Evolutionary conservation across 2,329 filamentous ascomycete species (phyloP).

Genomic region (Biscogniauxia sp.): DNA sequence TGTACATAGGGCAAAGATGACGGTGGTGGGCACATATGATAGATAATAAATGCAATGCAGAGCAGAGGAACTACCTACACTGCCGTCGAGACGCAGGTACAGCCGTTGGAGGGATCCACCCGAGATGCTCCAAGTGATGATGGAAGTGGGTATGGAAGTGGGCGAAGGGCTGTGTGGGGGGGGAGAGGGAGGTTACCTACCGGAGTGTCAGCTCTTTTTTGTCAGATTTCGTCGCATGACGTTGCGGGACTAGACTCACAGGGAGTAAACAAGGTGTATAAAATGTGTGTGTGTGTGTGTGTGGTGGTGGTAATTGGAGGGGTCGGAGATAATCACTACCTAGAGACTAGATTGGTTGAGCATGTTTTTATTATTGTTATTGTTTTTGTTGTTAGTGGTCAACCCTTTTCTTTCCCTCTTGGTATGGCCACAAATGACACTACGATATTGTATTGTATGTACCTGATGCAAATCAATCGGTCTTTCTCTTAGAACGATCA

Average conservation of each 20-base stretch:
- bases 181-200: too few species aligned
- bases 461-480: too few species aligned
- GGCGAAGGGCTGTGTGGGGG: constrained; percentile 3
- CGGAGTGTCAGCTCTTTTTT: constrained; percentile 7
- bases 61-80: constrained; percentile 18
- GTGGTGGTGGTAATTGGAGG: constrained; percentile 1
- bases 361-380: too few species aligned
- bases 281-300: too few species aligned
- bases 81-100: constrained; percentile 28
- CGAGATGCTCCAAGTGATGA: constrained; percentile 9
- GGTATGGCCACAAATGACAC: constrained; percentile 19
- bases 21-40: neutral
- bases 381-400: neutral
- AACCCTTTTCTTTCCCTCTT: neutral
- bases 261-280: too few species aligned
- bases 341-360: neutral
- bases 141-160: constrained; percentile 9
- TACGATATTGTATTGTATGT: constrained; percentile 15
- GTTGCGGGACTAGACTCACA: constrained; percentile 7
- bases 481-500: constrained; percentile 14
- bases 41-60: neutral
- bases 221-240: constrained; percentile 6
- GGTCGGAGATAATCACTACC: constrained; percentile 10
- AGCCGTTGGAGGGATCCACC: constrained; percentile 21
- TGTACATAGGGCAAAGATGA: constrained; percentile 3